Evolutionary conservation across 441 rosid genomes (phyloP).

Genomic region (Populus hybrid): DNA sequence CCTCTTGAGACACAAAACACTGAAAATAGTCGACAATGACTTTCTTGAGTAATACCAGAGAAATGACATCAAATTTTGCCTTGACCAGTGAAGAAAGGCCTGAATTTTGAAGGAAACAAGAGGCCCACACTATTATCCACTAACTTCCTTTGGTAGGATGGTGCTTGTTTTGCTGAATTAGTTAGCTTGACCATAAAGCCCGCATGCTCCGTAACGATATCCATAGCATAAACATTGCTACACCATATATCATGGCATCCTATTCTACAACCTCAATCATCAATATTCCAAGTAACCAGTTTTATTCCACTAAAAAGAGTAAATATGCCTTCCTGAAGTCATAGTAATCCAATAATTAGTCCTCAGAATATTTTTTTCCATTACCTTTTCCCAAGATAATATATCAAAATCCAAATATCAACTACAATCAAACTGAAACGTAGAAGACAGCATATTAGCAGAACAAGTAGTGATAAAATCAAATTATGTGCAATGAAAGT

Average conservation of each 20-base stretch:
- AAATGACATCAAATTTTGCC: slow-evolving; percentile 6
- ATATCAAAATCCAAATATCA: background rate
- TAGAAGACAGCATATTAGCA: background rate
- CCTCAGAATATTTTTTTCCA: background rate
- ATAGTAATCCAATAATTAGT: background rate
- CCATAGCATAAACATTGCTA: background rate
- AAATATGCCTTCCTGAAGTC: background rate
- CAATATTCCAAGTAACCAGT: background rate
- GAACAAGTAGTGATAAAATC: background rate
- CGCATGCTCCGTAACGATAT: background rate
- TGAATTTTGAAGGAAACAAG: background rate
- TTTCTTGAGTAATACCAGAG: background rate
- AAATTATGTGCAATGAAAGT: background rate
- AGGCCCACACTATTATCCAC: background rate
- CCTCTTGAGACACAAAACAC: background rate
- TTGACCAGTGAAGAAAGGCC: background rate
- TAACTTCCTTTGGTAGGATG: background rate
- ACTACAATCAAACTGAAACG: background rate
- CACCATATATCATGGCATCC: background rate
- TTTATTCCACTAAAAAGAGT: background rate
- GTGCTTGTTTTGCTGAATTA: background rate
- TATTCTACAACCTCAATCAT: background rate
- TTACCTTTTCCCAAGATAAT: background rate
- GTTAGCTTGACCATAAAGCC: background rate
- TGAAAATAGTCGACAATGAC: background rate